Conservation (phyloP, 371 early-diverging fungal species). For the Circinella minor region DNA sequence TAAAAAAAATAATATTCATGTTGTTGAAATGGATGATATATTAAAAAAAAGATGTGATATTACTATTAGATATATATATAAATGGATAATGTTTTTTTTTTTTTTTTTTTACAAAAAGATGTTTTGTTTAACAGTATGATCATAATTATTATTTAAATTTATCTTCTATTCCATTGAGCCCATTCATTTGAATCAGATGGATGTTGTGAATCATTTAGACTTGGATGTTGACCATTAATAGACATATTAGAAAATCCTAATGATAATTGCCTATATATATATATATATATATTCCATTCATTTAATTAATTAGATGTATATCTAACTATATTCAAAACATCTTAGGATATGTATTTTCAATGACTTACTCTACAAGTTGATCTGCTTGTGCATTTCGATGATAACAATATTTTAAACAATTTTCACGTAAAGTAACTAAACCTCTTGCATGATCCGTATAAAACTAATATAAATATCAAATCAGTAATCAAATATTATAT, state of each 20-base stretch:
- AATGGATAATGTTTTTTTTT: no score
- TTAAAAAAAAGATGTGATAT: no score
- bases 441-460: constrained; percentile 71
- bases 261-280: constrained; percentile 5
- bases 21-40: no score
- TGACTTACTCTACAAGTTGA: constrained; percentile 19
- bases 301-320: neutral
- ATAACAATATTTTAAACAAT: constrained; percentile 70
- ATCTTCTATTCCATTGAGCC: constrained; percentile 11
- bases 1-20: no score
- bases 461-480: constrained; percentile 52
- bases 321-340: no score
- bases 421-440: constrained; percentile 57
- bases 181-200: constrained; percentile 4
- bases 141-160: no score
- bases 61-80: no score
- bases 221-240: constrained; percentile 6
- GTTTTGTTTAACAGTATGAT: no score
- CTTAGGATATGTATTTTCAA: no score
- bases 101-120: no score
- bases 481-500: neutral
- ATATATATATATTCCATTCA: no score
- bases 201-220: neutral
- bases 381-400: constrained; percentile 64
- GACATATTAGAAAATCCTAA: constrained; percentile 5